These are phyloP conservation scores for Iberis amara DNA, from an alignment of 441 rosid species.

Conservation along the genomic window DNA sequence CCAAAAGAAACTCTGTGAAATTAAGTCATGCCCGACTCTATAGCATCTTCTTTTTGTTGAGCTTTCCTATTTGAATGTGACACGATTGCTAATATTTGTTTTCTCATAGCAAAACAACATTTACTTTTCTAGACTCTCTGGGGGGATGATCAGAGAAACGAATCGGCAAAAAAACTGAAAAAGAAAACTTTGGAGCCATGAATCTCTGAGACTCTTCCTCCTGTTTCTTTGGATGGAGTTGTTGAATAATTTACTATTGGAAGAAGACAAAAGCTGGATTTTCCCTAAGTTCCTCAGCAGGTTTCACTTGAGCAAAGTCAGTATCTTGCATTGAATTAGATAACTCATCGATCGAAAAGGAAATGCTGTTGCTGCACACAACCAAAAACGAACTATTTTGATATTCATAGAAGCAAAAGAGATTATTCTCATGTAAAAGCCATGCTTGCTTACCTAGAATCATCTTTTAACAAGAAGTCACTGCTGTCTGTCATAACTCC, in stretches of 20 bases:
- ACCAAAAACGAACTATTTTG: neutral
- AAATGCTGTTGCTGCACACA: conserved; percentile 46
- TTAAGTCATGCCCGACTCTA: no score
- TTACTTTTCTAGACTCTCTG: neutral
- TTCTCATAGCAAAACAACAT: neutral
- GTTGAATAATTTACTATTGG: conserved; percentile 24
- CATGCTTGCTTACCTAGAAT: conserved; percentile 54
- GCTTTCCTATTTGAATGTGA: no score
- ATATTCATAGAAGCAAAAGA: neutral
- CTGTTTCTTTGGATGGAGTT: conserved; percentile 3
- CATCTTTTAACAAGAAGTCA: conserved; percentile 90
- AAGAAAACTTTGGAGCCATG: neutral
- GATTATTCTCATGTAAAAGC: no score
- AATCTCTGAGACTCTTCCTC: conserved; percentile 20
- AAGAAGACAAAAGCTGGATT: conserved; percentile 86
- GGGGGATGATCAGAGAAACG: conserved; percentile 11
- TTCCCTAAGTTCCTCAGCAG: conserved; percentile 79
- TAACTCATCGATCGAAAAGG: conserved; percentile 84
- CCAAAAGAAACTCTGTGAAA: no score
- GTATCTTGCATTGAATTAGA: conserved; percentile 74
- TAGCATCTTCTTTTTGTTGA: no score
- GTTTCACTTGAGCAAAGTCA: conserved; percentile 74
- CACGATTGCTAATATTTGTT: no score
- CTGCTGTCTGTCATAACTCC: conserved; percentile 87
- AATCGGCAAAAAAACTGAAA: conserved; percentile 19